Evolutionary conservation across 163 green algal species (phyloP), one percentile per base, ranked within the genome.

Genomic region (Trebouxiophyceae sp.): DNA sequence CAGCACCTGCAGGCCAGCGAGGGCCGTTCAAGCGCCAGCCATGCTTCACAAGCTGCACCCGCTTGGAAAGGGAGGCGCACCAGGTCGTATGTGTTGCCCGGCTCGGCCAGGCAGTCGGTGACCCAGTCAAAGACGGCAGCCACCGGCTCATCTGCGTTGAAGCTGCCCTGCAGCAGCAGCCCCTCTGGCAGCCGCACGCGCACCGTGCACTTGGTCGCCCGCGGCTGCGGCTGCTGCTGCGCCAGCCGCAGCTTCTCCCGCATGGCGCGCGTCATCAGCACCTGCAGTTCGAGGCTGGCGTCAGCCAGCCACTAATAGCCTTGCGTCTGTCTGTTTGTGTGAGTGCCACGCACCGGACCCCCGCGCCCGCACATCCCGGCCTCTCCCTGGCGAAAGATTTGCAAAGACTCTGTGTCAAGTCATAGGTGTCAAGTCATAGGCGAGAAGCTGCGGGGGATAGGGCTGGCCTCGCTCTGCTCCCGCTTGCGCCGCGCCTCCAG

Each of bases 151-250:
- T 56, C 62, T 31, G 47, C 62, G 8, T 34, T 62, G 54, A 91
- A 91, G 30, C 78, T 56, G 12, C 84, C 85, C 71, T 86, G 76
- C 54, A 91, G 56, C 31, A 71, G 74, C 5, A 89, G 69, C 7
- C 84, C 86, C 61, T 92, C 86, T 19, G 86, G 86, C 45, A 91
- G 79, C 16, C 82, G 70, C 12, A 90, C 77, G 1, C 77, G 65
- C 19, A 92, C 60, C 0, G 56, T 67, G 22, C 77, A 75, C 24
- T 57, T 57, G 3, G 57, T 66, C 12, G 44, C 23, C 8, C 55
- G 55, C 30, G 7, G 20, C 26, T 6, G 23, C 2, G 6, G 22
- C 30, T 1, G n/a, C 32, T 22, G 57, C 20, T 29, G 59, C 8
- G 29, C 60, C 34, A 75, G 32, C n/a, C 63, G 62, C 57, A 80